phyloP scores from a whole-genome alignment of 352 stramenopile genomes.

The Pythium aphanidermatum region DNA sequence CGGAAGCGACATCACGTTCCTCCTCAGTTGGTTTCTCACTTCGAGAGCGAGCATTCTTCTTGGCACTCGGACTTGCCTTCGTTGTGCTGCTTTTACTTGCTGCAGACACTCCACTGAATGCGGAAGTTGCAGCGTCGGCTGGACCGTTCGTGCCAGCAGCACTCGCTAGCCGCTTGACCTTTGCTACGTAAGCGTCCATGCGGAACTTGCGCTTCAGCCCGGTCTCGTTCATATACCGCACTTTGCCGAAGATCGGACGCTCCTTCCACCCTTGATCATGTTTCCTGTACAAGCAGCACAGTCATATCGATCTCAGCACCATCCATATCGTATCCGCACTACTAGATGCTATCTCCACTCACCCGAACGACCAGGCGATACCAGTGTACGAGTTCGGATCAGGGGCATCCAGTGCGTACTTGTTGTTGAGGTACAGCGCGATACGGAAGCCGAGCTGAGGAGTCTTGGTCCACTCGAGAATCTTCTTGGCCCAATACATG shows the following conservation, averaged over 20 bases:
- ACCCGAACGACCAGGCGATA: conserved; percentile 78
- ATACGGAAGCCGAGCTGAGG: conserved; percentile 89
- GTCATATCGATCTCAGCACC: no score
- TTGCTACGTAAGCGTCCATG: conserved; percentile 82
- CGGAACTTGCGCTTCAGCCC: conserved; percentile 98
- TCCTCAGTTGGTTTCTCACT: neutral
- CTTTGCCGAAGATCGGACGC: conserved; percentile 97
- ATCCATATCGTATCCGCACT: neutral
- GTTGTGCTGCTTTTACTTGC: neutral
- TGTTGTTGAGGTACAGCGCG: conserved; percentile 97
- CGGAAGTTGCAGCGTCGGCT: conserved; percentile 9
- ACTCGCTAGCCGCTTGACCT: conserved; percentile 26
- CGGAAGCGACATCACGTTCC: conserved; percentile 5
- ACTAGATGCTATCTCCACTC: neutral
- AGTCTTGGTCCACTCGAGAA: conserved; percentile 96
- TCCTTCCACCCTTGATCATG: conserved; percentile 98
- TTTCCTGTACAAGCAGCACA: conserved; percentile 72
- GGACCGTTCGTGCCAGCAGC: conserved; percentile 4
- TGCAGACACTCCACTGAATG: neutral
- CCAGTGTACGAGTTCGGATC: conserved; percentile 93
- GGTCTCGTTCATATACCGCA: conserved; percentile 98
- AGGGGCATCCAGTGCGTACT: conserved; percentile 95
- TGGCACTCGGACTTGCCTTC: neutral
- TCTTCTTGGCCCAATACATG: conserved; percentile 99
- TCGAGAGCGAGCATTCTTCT: neutral